phyloP scores from a whole-genome alignment of 306 rosid genomes.

The Glycyrrhiza uralensis region DNA sequence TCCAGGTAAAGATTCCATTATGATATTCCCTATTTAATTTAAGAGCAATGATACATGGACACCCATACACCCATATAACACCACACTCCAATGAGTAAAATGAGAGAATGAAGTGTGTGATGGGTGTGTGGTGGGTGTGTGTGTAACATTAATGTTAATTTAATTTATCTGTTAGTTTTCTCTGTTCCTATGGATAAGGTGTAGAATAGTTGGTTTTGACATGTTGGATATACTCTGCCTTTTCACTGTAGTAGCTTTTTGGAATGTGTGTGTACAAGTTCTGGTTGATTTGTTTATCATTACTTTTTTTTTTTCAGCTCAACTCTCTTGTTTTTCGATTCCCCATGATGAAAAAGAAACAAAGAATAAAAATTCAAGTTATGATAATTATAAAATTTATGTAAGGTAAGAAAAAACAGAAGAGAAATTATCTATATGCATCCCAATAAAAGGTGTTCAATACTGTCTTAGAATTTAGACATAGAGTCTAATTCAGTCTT shows the following conservation, averaged over 20 bases:
- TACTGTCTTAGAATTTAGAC: too few relatives aligned
- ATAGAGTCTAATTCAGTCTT: too few relatives aligned
- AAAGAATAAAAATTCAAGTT: neutral
- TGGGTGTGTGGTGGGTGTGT: too few relatives aligned
- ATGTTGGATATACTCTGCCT: conserved; percentile 14
- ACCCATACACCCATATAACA: too few relatives aligned
- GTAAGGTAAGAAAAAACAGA: too few relatives aligned
- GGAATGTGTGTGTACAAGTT: neutral
- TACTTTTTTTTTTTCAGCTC: neutral
- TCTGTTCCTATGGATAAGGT: conserved; percentile 13
- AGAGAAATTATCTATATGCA: too few relatives aligned
- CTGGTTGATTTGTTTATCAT: neutral
- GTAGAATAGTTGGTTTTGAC: neutral
- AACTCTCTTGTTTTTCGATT: neutral
- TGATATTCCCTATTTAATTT: too few relatives aligned
- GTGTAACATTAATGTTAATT: too few relatives aligned
- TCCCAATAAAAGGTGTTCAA: too few relatives aligned
- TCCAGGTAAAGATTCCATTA: conserved; percentile 46
- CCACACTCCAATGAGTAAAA: too few relatives aligned
- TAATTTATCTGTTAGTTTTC: neutral
- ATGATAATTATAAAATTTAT: neutral
- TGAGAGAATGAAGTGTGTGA: too few relatives aligned
- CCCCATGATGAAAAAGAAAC: neutral
- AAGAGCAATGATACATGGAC: too few relatives aligned
- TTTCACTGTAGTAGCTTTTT: neutral